A percentile compares a stretch with the other conserved stretches of the same genome.
Conservation (phyloP, 2,329 filamentous ascomycete species). For the Neophaeococcomyces aloes region DNA sequence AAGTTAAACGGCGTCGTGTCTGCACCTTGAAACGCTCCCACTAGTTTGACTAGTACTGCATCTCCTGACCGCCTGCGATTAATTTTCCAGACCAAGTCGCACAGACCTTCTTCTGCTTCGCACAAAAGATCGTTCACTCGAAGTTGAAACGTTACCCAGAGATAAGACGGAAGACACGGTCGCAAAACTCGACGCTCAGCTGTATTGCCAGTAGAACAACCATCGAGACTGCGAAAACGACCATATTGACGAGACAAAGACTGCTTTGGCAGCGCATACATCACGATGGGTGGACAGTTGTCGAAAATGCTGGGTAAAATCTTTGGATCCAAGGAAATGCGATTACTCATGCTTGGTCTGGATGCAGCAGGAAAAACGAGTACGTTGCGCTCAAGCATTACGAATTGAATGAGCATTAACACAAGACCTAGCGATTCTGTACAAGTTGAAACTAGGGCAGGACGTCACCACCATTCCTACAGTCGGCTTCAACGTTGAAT, state of each 20-base stretch:
- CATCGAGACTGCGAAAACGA: background rate
- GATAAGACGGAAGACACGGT: background rate
- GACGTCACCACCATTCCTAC: slow-evolving; percentile 97
- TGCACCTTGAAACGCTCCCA: background rate
- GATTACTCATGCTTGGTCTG: slow-evolving; percentile 92
- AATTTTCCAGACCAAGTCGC: background rate
- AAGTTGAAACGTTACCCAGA: background rate
- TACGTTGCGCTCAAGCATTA: slow-evolving; percentile 25
- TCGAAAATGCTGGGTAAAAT: slow-evolving; percentile 98
- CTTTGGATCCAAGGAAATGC: slow-evolving; percentile 99
- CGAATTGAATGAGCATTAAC: background rate
- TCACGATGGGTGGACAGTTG: slow-evolving; percentile 78
- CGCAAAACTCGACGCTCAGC: background rate
- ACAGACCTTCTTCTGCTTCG: background rate
- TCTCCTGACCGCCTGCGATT: background rate
- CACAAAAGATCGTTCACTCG: background rate
- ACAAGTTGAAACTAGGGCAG: slow-evolving; percentile 97
- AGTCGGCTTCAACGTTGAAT: slow-evolving; percentile 99
- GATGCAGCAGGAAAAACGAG: slow-evolving; percentile 97
- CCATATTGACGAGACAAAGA: background rate
- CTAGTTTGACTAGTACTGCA: no score
- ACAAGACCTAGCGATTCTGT: slow-evolving; percentile 61
- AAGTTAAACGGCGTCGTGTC: no score
- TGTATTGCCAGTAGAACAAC: background rate
- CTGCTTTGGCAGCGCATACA: slow-evolving; percentile 5